Base-by-base conservation (phyloP, 306 rosid genomes). In the Acacia acuminata region DNA sequence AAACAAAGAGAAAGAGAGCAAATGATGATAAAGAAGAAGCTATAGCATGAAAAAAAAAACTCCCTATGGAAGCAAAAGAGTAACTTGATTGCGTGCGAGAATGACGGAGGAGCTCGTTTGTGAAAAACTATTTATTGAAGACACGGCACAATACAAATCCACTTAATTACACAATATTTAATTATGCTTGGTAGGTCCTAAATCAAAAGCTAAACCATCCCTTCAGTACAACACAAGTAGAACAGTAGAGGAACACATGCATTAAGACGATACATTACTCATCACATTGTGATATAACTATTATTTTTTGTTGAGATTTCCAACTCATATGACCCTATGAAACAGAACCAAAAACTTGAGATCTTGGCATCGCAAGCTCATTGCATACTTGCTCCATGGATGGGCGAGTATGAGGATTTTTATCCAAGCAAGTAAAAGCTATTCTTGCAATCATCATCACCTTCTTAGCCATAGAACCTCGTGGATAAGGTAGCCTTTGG, bases 371-470 rank as follows among this genome's bases (percentile, higher is more conserved):
- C 17, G 6, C 63, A 48, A 84, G 48, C 9, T 53, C 82, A 70
- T 84, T 70, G 30, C 61, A 36, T 32, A 84, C 71, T 48, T 70
- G 84, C 24, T 80, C 84, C 87, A 80, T 84, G 56, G 84, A 75
- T 70, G 79, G 87, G 0, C 82, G 74, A 69, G 32, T 45, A 58
- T 11, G 51, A 47, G 84, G 81, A 25, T 45, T 75, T 47, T 76
- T 24, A 25, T 25, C 70, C 78, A 80, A 76, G 79, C 87, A 84
- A 60, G 75, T 34, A 34, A 79, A 43, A 56, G 81, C 77, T 38
- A 68, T 36, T 50, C 30, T 70, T 60, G 53, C 64, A 80, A 80
- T 48, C 56, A 76, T 20, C 34, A 80, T 27, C 64, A 84, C 82
- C 51, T 60, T 73, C 19, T 19, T 48, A 60, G 19, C 84, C n/a